Conservation (phyloP, 2,329 filamentous ascomycete species). For the Fonsecaea pedrosoi region DNA sequence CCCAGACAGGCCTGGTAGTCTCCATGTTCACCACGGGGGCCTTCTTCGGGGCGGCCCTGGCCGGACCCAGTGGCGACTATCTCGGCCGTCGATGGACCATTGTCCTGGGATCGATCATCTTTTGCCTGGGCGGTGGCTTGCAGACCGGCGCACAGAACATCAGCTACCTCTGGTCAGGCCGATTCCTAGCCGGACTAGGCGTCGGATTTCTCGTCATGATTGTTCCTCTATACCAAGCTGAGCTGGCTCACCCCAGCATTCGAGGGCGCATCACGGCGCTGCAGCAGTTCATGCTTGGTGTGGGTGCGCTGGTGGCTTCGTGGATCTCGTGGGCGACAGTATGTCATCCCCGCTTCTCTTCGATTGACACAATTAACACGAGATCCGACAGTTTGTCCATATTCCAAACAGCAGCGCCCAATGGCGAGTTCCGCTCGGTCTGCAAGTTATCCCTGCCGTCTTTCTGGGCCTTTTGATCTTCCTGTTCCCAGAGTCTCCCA, state of each 20-base stretch:
- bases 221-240: conserved; percentile 76
- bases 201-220: conserved; percentile 69
- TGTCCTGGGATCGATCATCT: conserved; percentile 71
- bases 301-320: conserved; percentile 73
- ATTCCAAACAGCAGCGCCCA: conserved; percentile 59
- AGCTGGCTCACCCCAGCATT: conserved; percentile 78
- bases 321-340: conserved; percentile 73
- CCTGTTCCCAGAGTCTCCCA: conserved; percentile 68
- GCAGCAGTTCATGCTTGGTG: conserved; percentile 83
- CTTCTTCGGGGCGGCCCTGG: conserved; percentile 71
- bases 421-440: conserved; percentile 70
- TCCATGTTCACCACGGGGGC: conserved; percentile 79
- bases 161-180: conserved; percentile 71
- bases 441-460: conserved; percentile 73
- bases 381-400: conserved; percentile 50
- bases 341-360: background rate
- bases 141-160: conserved; percentile 71
- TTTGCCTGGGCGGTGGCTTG: conserved; percentile 73
- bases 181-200: conserved; percentile 71
- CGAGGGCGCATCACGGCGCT: conserved; percentile 76
- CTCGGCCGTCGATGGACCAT: conserved; percentile 76
- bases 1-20: conserved; percentile 69
- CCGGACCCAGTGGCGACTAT: conserved; percentile 67
- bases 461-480: conserved; percentile 70
- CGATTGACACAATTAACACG: background rate